Conservation (phyloP, 1,284 basidiomycete species). For the Phenoliferia sp. region DNA sequence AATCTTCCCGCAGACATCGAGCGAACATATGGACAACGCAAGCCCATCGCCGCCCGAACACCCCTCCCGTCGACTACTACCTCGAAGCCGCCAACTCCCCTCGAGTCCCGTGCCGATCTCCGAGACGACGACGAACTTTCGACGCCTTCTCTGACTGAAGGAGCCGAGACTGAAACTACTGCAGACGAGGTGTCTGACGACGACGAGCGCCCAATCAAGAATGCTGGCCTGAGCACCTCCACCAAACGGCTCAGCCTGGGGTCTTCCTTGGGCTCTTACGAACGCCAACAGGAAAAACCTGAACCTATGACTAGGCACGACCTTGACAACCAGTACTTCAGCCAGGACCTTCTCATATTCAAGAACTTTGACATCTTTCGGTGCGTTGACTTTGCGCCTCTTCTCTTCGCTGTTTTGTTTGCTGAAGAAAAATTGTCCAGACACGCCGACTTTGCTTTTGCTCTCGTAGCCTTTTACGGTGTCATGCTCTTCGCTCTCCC, state of each 20-base stretch:
- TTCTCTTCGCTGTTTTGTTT: background rate
- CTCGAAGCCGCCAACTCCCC: slow-evolving; percentile 6
- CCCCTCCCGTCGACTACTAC: background rate
- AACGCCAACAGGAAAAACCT: background rate
- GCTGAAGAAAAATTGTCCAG: slow-evolving; percentile 26
- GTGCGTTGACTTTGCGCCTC: slow-evolving; percentile 46
- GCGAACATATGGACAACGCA: slow-evolving; percentile 73
- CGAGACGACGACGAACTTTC: too few species aligned
- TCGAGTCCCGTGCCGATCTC: too few species aligned
- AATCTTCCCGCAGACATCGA: slow-evolving; percentile 67
- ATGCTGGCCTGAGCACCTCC: background rate
- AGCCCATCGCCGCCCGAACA: slow-evolving; percentile 69
- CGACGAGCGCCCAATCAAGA: too few species aligned
- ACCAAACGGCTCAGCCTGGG: slow-evolving; percentile 6
- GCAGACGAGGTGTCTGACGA: slow-evolving; percentile 32
- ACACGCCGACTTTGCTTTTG: slow-evolving; percentile 56
- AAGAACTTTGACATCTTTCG: slow-evolving; percentile 78
- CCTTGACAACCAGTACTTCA: slow-evolving; percentile 82
- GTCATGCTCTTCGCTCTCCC: slow-evolving; percentile 29
- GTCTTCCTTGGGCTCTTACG: background rate
- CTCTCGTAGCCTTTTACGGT: slow-evolving; percentile 50
- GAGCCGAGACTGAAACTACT: slow-evolving; percentile 62
- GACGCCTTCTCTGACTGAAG: too few species aligned
- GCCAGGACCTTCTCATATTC: slow-evolving; percentile 76
- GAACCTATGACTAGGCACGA: slow-evolving; percentile 84